These are phyloP conservation scores for Viridothelium virens DNA, from an alignment of 495 filamentous ascomycete genomes.

Conservation along the genomic window DNA sequence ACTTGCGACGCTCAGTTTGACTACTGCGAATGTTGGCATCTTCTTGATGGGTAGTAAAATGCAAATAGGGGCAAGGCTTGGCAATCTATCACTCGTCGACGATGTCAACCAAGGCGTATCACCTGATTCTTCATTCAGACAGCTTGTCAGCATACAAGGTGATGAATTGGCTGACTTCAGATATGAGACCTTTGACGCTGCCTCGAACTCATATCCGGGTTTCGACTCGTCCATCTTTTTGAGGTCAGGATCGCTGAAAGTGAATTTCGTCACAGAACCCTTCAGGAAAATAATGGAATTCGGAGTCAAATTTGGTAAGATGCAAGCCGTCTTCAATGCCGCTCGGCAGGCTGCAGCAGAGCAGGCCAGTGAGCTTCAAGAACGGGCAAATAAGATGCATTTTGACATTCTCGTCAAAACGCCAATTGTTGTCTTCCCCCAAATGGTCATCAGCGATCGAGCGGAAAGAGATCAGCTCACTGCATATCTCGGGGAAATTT, in stretches of 20 bases:
- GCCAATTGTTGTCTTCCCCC: slow-evolving; percentile 89
- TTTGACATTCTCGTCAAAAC: slow-evolving; percentile 91
- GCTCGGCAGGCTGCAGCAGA: slow-evolving; percentile 91
- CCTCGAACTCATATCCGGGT: slow-evolving; percentile 71
- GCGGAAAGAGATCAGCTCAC: slow-evolving; percentile 73
- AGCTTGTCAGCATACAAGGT: slow-evolving; percentile 87
- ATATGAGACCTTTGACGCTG: slow-evolving; percentile 87
- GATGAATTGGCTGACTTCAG: slow-evolving; percentile 96
- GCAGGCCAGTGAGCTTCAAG: slow-evolving; percentile 85
- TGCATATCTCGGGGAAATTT: slow-evolving; percentile 93
- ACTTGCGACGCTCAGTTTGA: slow-evolving; percentile 84
- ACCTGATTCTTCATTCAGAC: slow-evolving; percentile 69
- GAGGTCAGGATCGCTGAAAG: slow-evolving; percentile 84
- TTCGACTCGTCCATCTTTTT: slow-evolving; percentile 88
- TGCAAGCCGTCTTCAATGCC: slow-evolving; percentile 98
- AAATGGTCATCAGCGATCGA: slow-evolving; percentile 52
- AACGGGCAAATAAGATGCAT: slow-evolving; percentile 79
- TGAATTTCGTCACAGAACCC: slow-evolving; percentile 93
- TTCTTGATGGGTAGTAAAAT: slow-evolving; percentile 78
- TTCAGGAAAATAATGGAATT: slow-evolving; percentile 98
- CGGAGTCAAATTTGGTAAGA: slow-evolving; percentile 94
- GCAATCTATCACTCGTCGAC: slow-evolving; percentile 79
- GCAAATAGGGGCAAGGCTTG: slow-evolving; percentile 76
- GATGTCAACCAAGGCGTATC: slow-evolving; percentile 89
- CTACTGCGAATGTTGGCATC: slow-evolving; percentile 81